A percentile compares a stretch with the other conserved stretches of the same genome.
These are phyloP conservation scores for Cucurbita argyrosperma DNA, from an alignment of 306 rosid genomes.

Conservation along the genomic window DNA sequence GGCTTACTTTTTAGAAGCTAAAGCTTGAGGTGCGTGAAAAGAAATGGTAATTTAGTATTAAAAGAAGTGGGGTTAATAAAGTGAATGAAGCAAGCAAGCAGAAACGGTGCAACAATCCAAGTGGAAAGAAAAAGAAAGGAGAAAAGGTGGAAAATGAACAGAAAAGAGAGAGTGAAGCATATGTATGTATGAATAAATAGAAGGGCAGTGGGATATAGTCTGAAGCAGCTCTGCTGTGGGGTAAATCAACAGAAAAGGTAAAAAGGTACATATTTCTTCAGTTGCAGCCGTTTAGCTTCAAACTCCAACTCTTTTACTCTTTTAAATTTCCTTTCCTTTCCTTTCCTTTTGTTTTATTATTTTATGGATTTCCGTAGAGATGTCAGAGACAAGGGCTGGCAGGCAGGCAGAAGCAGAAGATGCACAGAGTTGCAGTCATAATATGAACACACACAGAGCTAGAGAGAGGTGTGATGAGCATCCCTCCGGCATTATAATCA, in stretches of 20 bases:
- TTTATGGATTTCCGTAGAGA: conserved; percentile 79
- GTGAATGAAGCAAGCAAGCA: no score
- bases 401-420: conserved; percentile 40
- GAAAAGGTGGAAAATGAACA: neutral
- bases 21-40: no score
- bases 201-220: conserved; percentile 7
- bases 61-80: neutral
- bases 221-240: neutral
- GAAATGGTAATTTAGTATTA: neutral
- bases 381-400: conserved; percentile 81
- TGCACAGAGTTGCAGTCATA: conserved; percentile 71
- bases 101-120: neutral
- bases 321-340: conserved; percentile 1
- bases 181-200: neutral
- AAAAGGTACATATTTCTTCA: conserved; percentile 14
- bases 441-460: conserved; percentile 22
- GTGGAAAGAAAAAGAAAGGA: neutral
- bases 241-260: conserved; percentile 55
- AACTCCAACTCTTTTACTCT: conserved; percentile 28
- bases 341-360: conserved; percentile 19
- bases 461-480: conserved; percentile 24
- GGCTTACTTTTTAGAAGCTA: no score
- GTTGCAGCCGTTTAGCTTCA: conserved; percentile 2
- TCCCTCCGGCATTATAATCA: conserved; percentile 40
- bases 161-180: neutral